Evolutionary conservation across 1,284 basidiomycete species (phyloP).

Genomic region (Cutaneotrichosporon spelunceum): DNA sequence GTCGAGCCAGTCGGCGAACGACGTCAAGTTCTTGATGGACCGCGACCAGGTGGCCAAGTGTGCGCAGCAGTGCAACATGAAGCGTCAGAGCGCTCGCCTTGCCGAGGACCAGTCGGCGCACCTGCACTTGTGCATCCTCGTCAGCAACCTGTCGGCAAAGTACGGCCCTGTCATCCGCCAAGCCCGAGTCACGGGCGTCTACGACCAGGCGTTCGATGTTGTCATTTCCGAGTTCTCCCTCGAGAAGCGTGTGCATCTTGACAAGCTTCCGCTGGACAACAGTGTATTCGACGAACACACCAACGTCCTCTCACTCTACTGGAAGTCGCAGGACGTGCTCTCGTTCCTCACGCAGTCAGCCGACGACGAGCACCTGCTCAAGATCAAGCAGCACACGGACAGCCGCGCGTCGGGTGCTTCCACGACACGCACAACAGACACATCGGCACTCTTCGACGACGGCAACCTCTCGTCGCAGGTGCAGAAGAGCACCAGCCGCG

Average conservation of each 20-base stretch:
- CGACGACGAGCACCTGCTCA: slow-evolving; percentile 88
- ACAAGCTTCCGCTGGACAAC: slow-evolving; percentile 98
- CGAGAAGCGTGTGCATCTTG: slow-evolving; percentile 96
- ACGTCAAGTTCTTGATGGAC: slow-evolving; percentile 92
- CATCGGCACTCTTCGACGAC: slow-evolving; percentile 82
- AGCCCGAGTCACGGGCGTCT: slow-evolving; percentile 87
- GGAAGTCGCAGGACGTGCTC: slow-evolving; percentile 87
- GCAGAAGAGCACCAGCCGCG: slow-evolving; percentile 65
- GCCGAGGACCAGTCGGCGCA: slow-evolving; percentile 97
- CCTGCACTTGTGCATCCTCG: slow-evolving; percentile 88
- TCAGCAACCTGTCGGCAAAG: slow-evolving; percentile 81
- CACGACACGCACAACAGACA: slow-evolving; percentile 70
- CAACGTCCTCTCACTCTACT: slow-evolving; percentile 66
- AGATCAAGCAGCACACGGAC: slow-evolving; percentile 82
- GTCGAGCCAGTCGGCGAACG: slow-evolving; percentile 56
- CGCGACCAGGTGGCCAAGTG: slow-evolving; percentile 95
- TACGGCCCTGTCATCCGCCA: slow-evolving; percentile 92
- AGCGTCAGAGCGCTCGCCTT: slow-evolving; percentile 61
- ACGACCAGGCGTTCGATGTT: slow-evolving; percentile 95
- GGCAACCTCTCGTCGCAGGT: slow-evolving; percentile 67
- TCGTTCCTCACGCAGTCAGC: slow-evolving; percentile 83
- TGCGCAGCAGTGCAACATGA: slow-evolving; percentile 97
- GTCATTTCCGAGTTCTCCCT: slow-evolving; percentile 84
- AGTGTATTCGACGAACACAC: slow-evolving; percentile 90
- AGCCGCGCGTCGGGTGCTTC: slow-evolving; percentile 61